Conservation (phyloP, 805 yeast genomes). For the Komagataella pseudopastoris region DNA sequence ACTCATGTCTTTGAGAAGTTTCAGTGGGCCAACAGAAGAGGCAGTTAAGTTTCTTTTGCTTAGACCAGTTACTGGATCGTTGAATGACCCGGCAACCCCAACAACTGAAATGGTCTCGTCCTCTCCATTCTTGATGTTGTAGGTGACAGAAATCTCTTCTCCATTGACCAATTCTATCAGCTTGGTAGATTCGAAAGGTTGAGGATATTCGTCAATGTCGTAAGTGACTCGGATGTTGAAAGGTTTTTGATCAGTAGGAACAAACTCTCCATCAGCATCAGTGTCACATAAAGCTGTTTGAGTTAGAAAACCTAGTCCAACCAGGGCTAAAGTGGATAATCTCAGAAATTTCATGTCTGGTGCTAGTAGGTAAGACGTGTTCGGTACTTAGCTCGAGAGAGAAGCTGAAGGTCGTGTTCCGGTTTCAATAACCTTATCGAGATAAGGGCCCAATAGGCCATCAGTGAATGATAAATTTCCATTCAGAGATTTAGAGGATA, state of each 20-base stretch:
- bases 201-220: slow-evolving; percentile 30
- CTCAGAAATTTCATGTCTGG: neutral
- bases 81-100: slow-evolving; percentile 59
- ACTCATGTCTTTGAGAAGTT: slow-evolving; percentile 33
- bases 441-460: neutral
- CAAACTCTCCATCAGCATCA: slow-evolving; percentile 9
- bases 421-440: neutral
- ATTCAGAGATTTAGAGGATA: no score
- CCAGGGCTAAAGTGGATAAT: neutral
- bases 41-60: slow-evolving; percentile 49
- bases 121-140: slow-evolving; percentile 40
- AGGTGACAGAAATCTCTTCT: slow-evolving; percentile 36
- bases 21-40: slow-evolving; percentile 47
- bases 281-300: neutral
- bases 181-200: slow-evolving; percentile 18
- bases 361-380: neutral
- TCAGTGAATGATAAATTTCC: neutral
- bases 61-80: slow-evolving; percentile 38
- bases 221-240: slow-evolving; percentile 36
- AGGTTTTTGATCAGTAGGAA: slow-evolving; percentile 21
- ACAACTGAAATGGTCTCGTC: slow-evolving; percentile 35
- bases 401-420: neutral
- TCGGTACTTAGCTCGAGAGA: neutral
- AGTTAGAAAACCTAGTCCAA: neutral
- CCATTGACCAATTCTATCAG: slow-evolving; percentile 33